Evolutionary conservation across 768 basidiomycete species (phyloP).

Genomic region (Calocybe cyanea): DNA sequence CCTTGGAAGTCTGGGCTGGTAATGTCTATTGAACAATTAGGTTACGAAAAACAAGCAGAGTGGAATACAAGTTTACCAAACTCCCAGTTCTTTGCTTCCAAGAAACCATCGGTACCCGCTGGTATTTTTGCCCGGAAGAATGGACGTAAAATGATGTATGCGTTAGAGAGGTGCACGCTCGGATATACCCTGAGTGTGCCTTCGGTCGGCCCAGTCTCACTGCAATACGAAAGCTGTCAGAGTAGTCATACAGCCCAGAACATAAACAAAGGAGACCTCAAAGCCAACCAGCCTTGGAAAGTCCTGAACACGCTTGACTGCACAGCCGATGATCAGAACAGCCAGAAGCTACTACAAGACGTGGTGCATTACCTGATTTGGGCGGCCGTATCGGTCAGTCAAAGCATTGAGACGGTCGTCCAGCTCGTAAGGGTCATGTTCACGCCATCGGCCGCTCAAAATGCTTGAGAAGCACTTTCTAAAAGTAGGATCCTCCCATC

Average conservation of each 20-base stretch:
- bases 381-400: slow-evolving; percentile 59
- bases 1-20: slow-evolving; percentile 51
- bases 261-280: slow-evolving; percentile 41
- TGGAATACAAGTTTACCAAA: slow-evolving; percentile 31
- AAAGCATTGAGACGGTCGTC: slow-evolving; percentile 56
- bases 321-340: slow-evolving; percentile 3
- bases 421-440: slow-evolving; percentile 66
- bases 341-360: not conserved
- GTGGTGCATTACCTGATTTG: slow-evolving; percentile 37
- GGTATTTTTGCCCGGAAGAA: slow-evolving; percentile 60
- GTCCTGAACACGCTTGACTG: slow-evolving; percentile 52
- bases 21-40: slow-evolving; percentile 40
- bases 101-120: slow-evolving; percentile 35
- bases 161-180: slow-evolving; percentile 59
- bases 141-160: slow-evolving; percentile 70
- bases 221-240: slow-evolving; percentile 16
- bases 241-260: not conserved
- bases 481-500: slow-evolving; percentile 65
- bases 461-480: slow-evolving; percentile 60
- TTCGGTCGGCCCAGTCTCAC: slow-evolving; percentile 63
- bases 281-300: slow-evolving; percentile 77
- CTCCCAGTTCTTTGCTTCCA: slow-evolving; percentile 51
- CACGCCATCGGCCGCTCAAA: slow-evolving; percentile 55
- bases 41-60: not conserved
- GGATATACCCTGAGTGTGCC: slow-evolving; percentile 72